These are phyloP conservation scores for Chalaropsis thielavioides DNA, from an alignment of 2,329 filamentous ascomycete genomes.

Conservation along the genomic window DNA sequence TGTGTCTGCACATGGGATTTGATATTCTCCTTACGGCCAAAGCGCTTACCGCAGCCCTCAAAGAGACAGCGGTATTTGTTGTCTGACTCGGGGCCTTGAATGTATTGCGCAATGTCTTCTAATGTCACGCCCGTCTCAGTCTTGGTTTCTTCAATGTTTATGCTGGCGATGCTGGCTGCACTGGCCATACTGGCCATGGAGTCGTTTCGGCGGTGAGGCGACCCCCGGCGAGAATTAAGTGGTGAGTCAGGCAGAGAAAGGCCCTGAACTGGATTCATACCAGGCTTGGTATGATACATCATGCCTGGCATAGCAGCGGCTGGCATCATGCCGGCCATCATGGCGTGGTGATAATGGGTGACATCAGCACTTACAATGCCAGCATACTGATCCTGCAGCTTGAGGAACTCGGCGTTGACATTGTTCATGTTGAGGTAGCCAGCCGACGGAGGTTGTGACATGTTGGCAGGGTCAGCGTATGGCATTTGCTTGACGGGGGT, in stretches of 20 bases:
- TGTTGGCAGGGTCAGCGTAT: conserved; percentile 30
- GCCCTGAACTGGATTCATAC: not conserved
- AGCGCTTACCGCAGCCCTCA: conserved; percentile 70
- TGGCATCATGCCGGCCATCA: conserved; percentile 16
- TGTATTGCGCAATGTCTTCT: conserved; percentile 68
- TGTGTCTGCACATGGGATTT: conserved; percentile 97
- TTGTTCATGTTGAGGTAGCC: conserved; percentile 43
- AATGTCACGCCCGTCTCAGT: conserved; percentile 72
- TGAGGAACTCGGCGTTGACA: conserved; percentile 32
- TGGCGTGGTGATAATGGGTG: conserved; percentile 14
- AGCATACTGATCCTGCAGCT: conserved; percentile 23
- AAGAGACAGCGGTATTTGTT: conserved; percentile 69
- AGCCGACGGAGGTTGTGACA: conserved; percentile 32
- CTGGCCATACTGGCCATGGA: conserved; percentile 44
- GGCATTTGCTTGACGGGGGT: conserved; percentile 25
- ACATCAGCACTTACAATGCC: conserved; percentile 11
- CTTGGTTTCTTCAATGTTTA: conserved; percentile 51
- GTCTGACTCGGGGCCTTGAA: conserved; percentile 58
- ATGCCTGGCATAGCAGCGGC: conserved; percentile 7
- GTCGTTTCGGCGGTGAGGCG: conserved; percentile 40
- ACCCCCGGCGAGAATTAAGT: conserved; percentile 18
- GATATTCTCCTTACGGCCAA: conserved; percentile 97
- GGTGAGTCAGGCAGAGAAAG: not conserved
- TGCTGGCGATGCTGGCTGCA: conserved; percentile 44
- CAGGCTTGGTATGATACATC: conserved; percentile 12